Conservation (phyloP, 2,329 filamentous ascomycete genomes). For the Eutypella sp. region DNA sequence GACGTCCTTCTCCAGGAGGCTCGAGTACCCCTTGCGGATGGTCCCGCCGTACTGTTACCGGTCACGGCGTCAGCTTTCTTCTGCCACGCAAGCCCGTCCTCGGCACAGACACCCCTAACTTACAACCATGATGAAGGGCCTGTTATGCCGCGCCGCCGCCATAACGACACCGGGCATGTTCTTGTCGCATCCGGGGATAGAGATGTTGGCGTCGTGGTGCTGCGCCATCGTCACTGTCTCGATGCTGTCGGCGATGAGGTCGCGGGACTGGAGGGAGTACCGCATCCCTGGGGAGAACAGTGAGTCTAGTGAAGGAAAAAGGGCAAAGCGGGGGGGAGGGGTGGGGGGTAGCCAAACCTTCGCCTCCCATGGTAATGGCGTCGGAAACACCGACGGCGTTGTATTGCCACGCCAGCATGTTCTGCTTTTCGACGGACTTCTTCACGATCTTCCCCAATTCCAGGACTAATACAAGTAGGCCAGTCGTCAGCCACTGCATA, state of each 20-base stretch:
- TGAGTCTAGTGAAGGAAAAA: too few relatives aligned
- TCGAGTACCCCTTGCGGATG: slow-evolving; percentile 80
- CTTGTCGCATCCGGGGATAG: slow-evolving; percentile 93
- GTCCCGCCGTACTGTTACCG: slow-evolving; percentile 68
- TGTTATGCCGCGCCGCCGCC: slow-evolving; percentile 85
- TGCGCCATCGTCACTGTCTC: slow-evolving; percentile 91
- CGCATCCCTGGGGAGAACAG: slow-evolving; percentile 65
- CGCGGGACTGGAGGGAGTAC: slow-evolving; percentile 83
- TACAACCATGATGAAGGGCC: slow-evolving; percentile 82
- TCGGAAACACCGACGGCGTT: slow-evolving; percentile 87
- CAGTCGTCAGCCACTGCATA: neutral
- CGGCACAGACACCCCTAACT: too few relatives aligned
- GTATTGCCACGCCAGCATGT: slow-evolving; percentile 92
- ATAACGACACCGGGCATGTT: slow-evolving; percentile 95
- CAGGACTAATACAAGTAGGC: slow-evolving; percentile 53
- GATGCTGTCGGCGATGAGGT: slow-evolving; percentile 91
- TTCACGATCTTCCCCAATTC: slow-evolving; percentile 88
- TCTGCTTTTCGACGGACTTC: slow-evolving; percentile 69
- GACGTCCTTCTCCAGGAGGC: slow-evolving; percentile 69
- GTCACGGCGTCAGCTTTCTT: neutral
- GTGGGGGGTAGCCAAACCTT: too few relatives aligned
- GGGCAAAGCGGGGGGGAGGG: too few relatives aligned
- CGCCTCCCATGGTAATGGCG: slow-evolving; percentile 91
- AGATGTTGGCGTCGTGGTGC: slow-evolving; percentile 87
- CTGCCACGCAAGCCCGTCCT: too few relatives aligned